A percentile compares a stretch with the other conserved stretches of the same genome.
Conservation (phyloP, 495 filamentous ascomycete genomes). For the Hypoxylon rickii region DNA sequence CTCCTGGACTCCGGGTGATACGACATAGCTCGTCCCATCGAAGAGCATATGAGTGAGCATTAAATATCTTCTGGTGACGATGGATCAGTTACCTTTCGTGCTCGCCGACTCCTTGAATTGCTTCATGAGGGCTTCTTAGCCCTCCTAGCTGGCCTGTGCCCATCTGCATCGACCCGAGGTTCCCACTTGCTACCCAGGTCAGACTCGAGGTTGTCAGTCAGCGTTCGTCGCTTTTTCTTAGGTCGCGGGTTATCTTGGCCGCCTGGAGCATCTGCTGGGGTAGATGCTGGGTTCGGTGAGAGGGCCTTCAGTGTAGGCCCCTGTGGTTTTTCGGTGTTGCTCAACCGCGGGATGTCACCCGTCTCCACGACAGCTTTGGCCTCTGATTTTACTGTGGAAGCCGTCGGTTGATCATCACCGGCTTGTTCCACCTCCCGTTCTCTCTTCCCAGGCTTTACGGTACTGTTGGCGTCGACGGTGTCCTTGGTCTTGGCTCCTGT, state of each 20-base stretch:
- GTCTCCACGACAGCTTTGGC: no score
- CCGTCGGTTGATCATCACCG: no score
- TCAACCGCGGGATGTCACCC: background rate
- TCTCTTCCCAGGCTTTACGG: background rate
- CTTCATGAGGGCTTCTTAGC: background rate
- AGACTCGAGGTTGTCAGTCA: constrained; percentile 3
- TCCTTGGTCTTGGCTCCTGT: background rate
- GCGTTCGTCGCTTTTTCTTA: constrained; percentile 19
- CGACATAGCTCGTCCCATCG: background rate
- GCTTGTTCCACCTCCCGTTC: background rate
- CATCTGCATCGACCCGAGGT: constrained; percentile 13
- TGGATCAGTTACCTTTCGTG: no score
- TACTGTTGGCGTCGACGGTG: background rate
- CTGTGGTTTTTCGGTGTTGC: background rate
- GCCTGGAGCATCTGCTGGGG: background rate
- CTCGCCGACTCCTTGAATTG: no score
- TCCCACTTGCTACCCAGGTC: constrained; percentile 23
- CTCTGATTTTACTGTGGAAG: no score
- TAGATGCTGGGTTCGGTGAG: background rate
- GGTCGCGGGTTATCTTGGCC: background rate
- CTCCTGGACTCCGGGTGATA: background rate
- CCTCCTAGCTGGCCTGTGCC: constrained; percentile 13
- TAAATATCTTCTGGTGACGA: no score
- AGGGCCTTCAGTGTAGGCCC: background rate
- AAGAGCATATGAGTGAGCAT: background rate